phyloP scores from a whole-genome alignment of 2,329 filamentous ascomycete species.

The Hymenoscyphus albidus region DNA sequence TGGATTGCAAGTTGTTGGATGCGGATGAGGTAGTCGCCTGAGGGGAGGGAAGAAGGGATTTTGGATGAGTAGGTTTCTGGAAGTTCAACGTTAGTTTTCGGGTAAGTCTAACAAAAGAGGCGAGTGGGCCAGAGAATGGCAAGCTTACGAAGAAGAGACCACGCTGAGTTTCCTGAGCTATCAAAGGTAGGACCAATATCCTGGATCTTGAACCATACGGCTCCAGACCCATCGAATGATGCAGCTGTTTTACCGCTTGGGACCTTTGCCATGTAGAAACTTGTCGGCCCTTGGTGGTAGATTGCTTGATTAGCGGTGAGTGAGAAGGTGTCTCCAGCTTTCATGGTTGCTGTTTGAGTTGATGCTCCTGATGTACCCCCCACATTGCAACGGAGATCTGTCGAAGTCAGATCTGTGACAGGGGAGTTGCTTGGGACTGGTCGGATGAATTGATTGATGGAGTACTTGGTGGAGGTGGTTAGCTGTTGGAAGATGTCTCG shows the following conservation, averaged over 20 bases:
- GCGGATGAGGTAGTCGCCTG: slow-evolving; percentile 32
- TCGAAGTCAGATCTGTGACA: slow-evolving; percentile 35
- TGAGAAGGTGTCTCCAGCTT: slow-evolving; percentile 40
- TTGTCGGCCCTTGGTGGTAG: slow-evolving; percentile 36
- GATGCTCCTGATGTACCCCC: slow-evolving; percentile 26
- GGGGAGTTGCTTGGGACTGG: slow-evolving; percentile 42
- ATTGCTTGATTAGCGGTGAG: slow-evolving; percentile 43
- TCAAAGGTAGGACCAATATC: slow-evolving; percentile 34
- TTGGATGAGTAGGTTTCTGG: slow-evolving; percentile 32
- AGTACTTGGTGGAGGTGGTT: slow-evolving; percentile 23
- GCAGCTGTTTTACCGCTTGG: slow-evolving; percentile 31
- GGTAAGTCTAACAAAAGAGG: background rate
- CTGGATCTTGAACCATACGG: slow-evolving; percentile 39
- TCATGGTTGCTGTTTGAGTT: slow-evolving; percentile 31
- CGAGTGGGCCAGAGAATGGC: background rate
- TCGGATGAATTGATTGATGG: slow-evolving; percentile 49
- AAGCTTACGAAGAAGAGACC: slow-evolving; percentile 29
- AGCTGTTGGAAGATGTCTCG: slow-evolving; percentile 31
- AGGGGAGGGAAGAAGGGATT: slow-evolving; percentile 28
- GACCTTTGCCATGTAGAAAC: slow-evolving; percentile 38
- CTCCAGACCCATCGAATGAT: slow-evolving; percentile 36
- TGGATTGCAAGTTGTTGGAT: slow-evolving; percentile 33
- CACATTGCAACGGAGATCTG: slow-evolving; percentile 41
- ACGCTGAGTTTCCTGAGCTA: slow-evolving; percentile 22
- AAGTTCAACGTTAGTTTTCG: background rate